Percentiles rank a stretch among this genome's conserved stretches.
phyloP scores from a whole-genome alignment of 169 alveolate genomes.

The Theileria equi region DNA sequence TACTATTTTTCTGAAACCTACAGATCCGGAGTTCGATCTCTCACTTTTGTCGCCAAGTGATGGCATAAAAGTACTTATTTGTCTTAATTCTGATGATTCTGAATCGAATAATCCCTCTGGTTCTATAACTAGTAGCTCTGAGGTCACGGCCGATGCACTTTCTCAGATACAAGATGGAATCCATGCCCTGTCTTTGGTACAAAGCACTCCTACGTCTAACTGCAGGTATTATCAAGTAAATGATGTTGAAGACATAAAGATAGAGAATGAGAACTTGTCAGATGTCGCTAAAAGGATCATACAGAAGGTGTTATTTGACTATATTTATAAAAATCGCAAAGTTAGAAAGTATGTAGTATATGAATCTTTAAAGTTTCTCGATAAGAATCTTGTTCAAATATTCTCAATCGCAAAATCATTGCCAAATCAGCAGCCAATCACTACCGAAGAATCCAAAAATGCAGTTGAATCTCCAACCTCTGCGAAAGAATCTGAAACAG shows the following conservation, averaged over 20 bases:
- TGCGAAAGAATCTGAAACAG: background rate
- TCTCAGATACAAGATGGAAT: background rate
- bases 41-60: constrained; percentile 6
- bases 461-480: background rate
- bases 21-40: constrained; percentile 45
- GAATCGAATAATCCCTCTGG: background rate
- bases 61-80: constrained; percentile 14
- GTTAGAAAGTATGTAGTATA: constrained; percentile 29
- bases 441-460: background rate
- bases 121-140: background rate
- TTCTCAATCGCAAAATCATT: constrained; percentile 22
- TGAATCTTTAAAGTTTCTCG: constrained; percentile 53
- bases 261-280: constrained; percentile 3
- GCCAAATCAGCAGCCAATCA: background rate
- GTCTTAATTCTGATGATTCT: constrained; percentile 6
- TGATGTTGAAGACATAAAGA: constrained; percentile 22
- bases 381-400: constrained; percentile 28
- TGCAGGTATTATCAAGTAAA: constrained; percentile 5
- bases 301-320: constrained; percentile 42
- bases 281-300: constrained; percentile 34
- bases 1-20: constrained; percentile 28
- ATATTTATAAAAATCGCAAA: constrained; percentile 13
- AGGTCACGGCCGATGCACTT: background rate
- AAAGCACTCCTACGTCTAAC: background rate
- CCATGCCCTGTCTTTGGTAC: background rate